Evolutionary conservation across 2,329 filamentous ascomycete genomes (phyloP).

Genomic region (Cladosporium sphaerospermum): DNA sequence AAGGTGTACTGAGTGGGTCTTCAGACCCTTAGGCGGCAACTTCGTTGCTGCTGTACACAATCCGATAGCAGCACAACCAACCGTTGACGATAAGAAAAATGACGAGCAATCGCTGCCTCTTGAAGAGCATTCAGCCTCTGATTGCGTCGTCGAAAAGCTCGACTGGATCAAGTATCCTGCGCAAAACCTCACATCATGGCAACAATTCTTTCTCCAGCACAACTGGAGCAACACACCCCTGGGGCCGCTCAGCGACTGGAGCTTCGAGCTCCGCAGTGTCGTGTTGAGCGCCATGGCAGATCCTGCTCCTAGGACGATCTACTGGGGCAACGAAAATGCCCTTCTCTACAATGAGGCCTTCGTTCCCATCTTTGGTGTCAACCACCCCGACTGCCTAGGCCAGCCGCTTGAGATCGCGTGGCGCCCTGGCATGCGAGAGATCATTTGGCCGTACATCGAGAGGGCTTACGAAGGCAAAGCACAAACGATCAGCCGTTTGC

Average conservation of each 20-base stretch:
- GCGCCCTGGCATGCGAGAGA: constrained; percentile 8
- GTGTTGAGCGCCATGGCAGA: constrained; percentile 20
- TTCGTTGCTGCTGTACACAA: neutral
- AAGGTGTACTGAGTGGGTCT: neutral
- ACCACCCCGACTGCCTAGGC: constrained; percentile 21
- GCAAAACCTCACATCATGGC: constrained; percentile 1
- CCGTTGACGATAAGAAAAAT: neutral
- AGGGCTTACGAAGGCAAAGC: constrained; percentile 9
- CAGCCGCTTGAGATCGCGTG: constrained; percentile 12
- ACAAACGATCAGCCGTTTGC: constrained; percentile 16
- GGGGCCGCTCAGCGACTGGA: constrained; percentile 15
- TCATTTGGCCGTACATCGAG: neutral
- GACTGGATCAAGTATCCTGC: constrained; percentile 5
- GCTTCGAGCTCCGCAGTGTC: constrained; percentile 16
- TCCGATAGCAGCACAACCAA: neutral
- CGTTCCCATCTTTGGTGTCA: constrained; percentile 23
- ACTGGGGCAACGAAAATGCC: constrained; percentile 27
- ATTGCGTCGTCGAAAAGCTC: constrained; percentile 14
- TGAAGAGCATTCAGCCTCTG: constrained; percentile 9
- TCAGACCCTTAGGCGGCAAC: neutral
- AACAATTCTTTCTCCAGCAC: constrained; percentile 2
- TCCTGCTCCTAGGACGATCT: constrained; percentile 15
- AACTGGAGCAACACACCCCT: constrained; percentile 10
- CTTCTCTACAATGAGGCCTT: constrained; percentile 36
- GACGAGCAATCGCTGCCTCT: neutral